Evolutionary conservation across 2,329 filamentous ascomycete genomes (phyloP).

Genomic region (Seiridium cupressi): DNA sequence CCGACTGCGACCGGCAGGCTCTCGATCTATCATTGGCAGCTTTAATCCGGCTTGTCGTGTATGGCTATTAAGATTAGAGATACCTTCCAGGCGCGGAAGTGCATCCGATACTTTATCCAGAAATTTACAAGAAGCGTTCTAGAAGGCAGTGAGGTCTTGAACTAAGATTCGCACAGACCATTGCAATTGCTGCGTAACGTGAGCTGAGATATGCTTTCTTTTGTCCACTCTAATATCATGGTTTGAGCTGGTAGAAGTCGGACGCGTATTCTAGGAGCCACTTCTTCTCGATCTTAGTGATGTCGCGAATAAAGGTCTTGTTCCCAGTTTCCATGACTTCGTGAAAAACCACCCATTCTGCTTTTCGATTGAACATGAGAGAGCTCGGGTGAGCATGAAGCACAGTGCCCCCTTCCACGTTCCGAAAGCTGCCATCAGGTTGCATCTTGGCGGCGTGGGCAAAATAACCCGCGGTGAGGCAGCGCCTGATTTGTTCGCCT

Average conservation of each 20-base stretch:
- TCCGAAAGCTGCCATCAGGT: constrained; percentile 84
- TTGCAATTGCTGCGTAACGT: no score
- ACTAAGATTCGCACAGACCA: no score
- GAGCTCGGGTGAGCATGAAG: constrained; percentile 89
- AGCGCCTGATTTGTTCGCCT: constrained; percentile 76
- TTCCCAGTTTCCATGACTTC: constrained; percentile 86
- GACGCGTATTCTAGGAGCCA: constrained; percentile 90
- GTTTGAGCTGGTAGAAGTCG: constrained; percentile 69
- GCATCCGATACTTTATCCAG: no score
- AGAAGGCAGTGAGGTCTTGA: no score
- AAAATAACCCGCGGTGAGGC: constrained; percentile 88
- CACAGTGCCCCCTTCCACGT: constrained; percentile 74
- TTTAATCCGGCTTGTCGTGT: no score
- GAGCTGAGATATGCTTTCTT: not conserved
- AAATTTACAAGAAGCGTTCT: no score
- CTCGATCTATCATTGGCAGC: no score
- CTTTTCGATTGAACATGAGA: constrained; percentile 93
- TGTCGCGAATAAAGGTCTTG: constrained; percentile 87
- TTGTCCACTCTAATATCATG: constrained; percentile 1
- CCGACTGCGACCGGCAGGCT: no score
- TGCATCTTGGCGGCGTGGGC: constrained; percentile 93
- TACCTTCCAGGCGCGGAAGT: no score
- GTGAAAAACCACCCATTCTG: constrained; percentile 94
- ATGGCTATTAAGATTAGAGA: no score
- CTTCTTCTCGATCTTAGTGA: constrained; percentile 90